Evolutionary conservation across 257 asterid genomes (phyloP), one percentile per base, ranked within the genome.

Genomic region (Capsicum pubescens): DNA sequence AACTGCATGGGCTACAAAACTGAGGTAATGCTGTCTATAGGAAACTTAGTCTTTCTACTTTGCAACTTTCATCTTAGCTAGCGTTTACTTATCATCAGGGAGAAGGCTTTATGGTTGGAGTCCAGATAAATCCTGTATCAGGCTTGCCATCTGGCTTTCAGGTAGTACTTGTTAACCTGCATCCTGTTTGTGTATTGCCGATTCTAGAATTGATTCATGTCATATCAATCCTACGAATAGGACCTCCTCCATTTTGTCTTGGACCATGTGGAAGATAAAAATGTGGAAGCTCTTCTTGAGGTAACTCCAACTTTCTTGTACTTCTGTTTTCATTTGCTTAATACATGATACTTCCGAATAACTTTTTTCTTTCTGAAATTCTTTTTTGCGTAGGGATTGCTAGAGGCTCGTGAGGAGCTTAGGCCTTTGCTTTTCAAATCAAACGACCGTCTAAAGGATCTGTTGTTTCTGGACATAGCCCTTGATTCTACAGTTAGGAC

Each of bases 71-170:
- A 15, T 79, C 85, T 87, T 85, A 85, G 55, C 59, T 70, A 0
- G 81, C 59, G 54, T n/a, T 70, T 68, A 57, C 61, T 87, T 88
- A 68, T 76, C 82, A 74, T 76, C 93, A 97, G 99, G 97, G 97
- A 87, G 88, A 95, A 93, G 99, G 99, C 87, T 97, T 97, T 87
- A 97, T 97, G 99, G 99, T 97, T 64, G 99, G 99, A 60, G 99
- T 97, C 85, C 86, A 93, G 72, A 91, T 97, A 88, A 97, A 97
- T 88, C 99, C 99, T 72, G 98, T 97, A 63, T 86, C 97, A 36
- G 99, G 99, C 86, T 90, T 97, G 91, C 99, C 99, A 55, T 90
- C 94, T 60, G 97, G 98, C 86, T 95, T 91, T 88, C 94, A 90
- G 95, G 99, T 97, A 90, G 39, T 82, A 52, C 68, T 82, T 68